Conservation (phyloP, 805 yeast genomes). For the Lipomyces anomalus region DNA sequence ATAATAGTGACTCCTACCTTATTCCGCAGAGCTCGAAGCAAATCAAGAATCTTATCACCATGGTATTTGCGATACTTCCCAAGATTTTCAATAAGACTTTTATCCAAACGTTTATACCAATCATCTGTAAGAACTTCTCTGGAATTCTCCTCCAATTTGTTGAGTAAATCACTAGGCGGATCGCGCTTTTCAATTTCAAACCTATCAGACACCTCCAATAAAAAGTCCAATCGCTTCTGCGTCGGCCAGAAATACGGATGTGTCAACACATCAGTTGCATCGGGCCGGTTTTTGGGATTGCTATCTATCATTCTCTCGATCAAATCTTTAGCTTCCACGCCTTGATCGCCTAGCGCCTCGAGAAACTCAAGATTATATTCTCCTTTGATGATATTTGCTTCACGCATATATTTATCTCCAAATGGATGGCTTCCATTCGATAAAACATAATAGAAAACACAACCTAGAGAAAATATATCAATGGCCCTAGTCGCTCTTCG, state of each 20-base stretch:
- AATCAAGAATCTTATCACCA: constrained; percentile 70
- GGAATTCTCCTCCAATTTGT: constrained; percentile 50
- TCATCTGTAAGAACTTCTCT: constrained; percentile 46
- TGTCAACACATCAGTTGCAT: constrained; percentile 56
- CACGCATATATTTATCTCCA: constrained; percentile 86
- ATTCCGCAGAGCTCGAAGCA: constrained; percentile 83
- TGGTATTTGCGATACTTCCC: constrained; percentile 90
- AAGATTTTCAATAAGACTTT: constrained; percentile 68
- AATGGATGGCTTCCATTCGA: constrained; percentile 87
- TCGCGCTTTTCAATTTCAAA: constrained; percentile 80
- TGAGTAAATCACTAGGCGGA: constrained; percentile 60
- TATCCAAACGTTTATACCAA: constrained; percentile 74
- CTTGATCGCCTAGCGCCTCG: constrained; percentile 37
- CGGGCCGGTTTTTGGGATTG: constrained; percentile 68
- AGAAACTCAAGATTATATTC: constrained; percentile 49
- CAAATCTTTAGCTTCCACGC: constrained; percentile 66
- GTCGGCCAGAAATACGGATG: constrained; percentile 89
- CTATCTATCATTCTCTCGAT: constrained; percentile 63
- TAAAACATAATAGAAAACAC: constrained; percentile 82
- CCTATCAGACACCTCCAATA: constrained; percentile 82
- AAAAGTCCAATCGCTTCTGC: constrained; percentile 70
- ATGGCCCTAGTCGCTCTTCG: constrained; percentile 79
- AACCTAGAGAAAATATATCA: constrained; percentile 91
- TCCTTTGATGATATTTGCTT: constrained; percentile 77
- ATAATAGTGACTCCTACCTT: constrained; percentile 42